Conservation (phyloP, 441 rosid genomes). For the Gossypium laxum region DNA sequence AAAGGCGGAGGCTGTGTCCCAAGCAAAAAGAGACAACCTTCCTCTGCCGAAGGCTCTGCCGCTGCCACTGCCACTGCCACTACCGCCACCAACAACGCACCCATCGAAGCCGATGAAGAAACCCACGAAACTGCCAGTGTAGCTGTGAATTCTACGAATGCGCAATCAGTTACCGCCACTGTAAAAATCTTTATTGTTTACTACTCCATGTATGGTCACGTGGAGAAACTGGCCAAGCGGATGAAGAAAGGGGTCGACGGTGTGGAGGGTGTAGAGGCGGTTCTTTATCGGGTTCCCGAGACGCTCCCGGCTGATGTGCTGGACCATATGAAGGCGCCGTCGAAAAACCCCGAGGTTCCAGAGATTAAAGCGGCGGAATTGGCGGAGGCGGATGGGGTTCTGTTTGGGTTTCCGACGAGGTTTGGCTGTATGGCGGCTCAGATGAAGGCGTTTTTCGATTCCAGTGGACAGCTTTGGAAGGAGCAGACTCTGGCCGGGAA, state of each 20-base stretch:
- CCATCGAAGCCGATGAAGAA: conserved; percentile 36
- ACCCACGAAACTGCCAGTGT: conserved; percentile 10
- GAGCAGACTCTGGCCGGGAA: conserved; percentile 80
- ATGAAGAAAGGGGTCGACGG: conserved; percentile 82
- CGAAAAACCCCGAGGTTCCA: conserved; percentile 44
- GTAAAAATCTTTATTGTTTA: conserved; percentile 58
- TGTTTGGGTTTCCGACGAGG: conserved; percentile 93
- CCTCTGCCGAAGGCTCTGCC: conserved; percentile 27
- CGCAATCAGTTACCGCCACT: conserved; percentile 9
- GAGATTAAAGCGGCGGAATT: conserved; percentile 50
- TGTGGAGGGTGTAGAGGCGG: conserved; percentile 60
- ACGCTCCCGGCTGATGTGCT: conserved; percentile 53
- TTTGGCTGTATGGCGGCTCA: conserved; percentile 91
- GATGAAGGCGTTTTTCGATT: conserved; percentile 87
- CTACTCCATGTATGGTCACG: conserved; percentile 94
- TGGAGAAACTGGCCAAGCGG: conserved; percentile 73
- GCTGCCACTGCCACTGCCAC: conserved; percentile 7
- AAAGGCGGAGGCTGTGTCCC: conserved; percentile 95
- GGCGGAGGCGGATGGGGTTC: conserved; percentile 51
- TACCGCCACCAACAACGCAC: conserved; percentile 18
- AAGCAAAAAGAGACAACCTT: conserved; percentile 63
- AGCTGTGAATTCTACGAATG: conserved; percentile 15
- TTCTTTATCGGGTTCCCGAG: conserved; percentile 65
- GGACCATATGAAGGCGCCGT: conserved; percentile 66
- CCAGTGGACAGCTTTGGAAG: conserved; percentile 68